Conservation (phyloP, 2,329 filamentous ascomycete species). For the Cytospora piceae region DNA sequence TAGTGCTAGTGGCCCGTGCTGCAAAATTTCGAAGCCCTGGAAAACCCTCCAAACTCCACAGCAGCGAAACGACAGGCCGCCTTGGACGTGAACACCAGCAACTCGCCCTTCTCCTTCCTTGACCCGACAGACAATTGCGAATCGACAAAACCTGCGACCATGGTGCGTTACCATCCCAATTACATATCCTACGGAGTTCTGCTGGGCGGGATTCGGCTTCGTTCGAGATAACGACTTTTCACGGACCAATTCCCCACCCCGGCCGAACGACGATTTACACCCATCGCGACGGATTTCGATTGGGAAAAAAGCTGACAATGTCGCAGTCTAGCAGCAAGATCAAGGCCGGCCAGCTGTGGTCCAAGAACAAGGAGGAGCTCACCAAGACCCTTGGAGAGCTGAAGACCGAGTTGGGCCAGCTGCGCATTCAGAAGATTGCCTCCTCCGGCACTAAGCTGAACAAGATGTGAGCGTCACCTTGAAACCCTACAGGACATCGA, state of each 20-base stretch:
- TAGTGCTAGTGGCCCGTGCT: not conserved
- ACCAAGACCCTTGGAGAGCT: conserved; percentile 92
- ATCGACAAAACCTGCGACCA: conserved; percentile 30
- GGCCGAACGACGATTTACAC: conserved; percentile 12
- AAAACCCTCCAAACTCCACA: conserved; percentile 24
- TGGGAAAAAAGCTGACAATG: conserved; percentile 39
- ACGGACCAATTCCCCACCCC: conserved; percentile 9
- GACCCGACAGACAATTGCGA: conserved; percentile 30
- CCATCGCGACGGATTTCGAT: conserved; percentile 2
- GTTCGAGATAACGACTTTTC: conserved; percentile 12
- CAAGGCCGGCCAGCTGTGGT: conserved; percentile 96
- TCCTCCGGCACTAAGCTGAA: conserved; percentile 94
- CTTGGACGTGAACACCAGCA: conserved; percentile 25
- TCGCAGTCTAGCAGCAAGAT: conserved; percentile 69
- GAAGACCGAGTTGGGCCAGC: conserved; percentile 93
- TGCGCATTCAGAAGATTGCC: conserved; percentile 98
- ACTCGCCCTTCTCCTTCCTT: conserved; percentile 24
- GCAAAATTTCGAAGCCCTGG: not conserved
- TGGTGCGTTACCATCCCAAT: conserved; percentile 29
- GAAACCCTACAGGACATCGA: conserved; percentile 11
- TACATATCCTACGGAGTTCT: conserved; percentile 16
- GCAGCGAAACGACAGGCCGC: conserved; percentile 23
- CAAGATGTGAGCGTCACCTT: conserved; percentile 76
- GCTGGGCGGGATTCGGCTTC: conserved; percentile 1
- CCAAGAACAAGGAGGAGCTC: conserved; percentile 99